These are phyloP conservation scores for Solanum bulbocastanum DNA, from an alignment of 257 asterid species.

Conservation along the genomic window DNA sequence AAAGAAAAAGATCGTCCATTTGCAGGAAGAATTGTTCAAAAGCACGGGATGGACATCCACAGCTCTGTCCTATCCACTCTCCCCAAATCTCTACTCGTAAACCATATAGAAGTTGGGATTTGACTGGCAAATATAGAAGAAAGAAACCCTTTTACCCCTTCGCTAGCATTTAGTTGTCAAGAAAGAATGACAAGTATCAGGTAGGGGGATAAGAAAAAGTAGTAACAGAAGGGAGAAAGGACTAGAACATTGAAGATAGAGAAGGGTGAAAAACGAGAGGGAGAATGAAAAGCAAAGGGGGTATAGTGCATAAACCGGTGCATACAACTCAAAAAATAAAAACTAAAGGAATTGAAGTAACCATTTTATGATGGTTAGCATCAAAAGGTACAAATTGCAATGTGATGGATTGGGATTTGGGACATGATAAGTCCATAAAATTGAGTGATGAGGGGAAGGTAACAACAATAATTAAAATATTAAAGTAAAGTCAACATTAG, in stretches of 20 bases:
- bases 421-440: background rate
- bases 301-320: background rate
- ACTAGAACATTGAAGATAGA: background rate
- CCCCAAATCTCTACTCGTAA: background rate
- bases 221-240: background rate
- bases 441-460: background rate
- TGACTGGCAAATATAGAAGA: background rate
- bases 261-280: background rate
- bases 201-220: background rate
- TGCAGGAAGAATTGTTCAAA: background rate
- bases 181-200: background rate
- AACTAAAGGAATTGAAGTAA: background rate
- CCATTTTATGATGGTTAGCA: background rate
- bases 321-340: background rate
- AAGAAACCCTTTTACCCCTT: background rate
- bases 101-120: background rate
- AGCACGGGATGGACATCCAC: background rate
- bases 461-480: background rate
- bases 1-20: background rate
- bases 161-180: background rate
- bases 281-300: background rate
- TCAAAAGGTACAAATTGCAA: background rate
- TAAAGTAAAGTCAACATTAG: background rate
- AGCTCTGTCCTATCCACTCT: background rate
- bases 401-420: background rate